These are phyloP conservation scores for Teratosphaeria nubilosa DNA, from an alignment of 2,329 filamentous ascomycete genomes.

Conservation along the genomic window DNA sequence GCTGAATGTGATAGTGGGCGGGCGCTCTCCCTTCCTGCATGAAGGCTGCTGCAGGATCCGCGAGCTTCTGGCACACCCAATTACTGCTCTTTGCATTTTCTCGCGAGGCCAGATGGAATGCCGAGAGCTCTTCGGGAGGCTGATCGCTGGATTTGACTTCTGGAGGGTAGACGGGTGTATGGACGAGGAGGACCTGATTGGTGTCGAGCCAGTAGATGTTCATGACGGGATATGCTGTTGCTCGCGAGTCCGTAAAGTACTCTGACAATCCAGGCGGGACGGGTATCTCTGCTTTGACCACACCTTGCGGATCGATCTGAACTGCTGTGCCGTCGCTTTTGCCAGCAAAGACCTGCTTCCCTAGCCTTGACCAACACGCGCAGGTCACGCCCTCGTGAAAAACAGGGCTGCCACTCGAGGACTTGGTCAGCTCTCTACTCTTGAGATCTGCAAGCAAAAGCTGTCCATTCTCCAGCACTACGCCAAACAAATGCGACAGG, in stretches of 20 bases:
- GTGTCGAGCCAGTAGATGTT: constrained; percentile 79
- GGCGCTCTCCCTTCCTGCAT: constrained; percentile 44
- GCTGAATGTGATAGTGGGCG: constrained; percentile 67
- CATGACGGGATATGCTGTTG: constrained; percentile 15
- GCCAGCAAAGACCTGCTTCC: constrained; percentile 86
- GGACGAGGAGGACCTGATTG: constrained; percentile 54
- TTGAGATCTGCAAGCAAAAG: constrained; percentile 75
- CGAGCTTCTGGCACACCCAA: constrained; percentile 65
- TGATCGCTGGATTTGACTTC: constrained; percentile 1
- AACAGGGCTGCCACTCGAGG: constrained; percentile 48
- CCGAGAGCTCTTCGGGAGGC: constrained; percentile 40
- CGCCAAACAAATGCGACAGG: constrained; percentile 63
- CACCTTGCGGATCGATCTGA: constrained; percentile 77
- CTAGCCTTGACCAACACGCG: constrained; percentile 82
- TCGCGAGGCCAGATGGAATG: constrained; percentile 71
- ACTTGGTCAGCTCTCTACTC: constrained; percentile 48
- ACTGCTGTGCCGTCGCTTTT: constrained; percentile 67
- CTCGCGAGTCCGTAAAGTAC: constrained; percentile 32
- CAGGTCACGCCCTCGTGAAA: constrained; percentile 71
- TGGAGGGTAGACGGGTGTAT: constrained; percentile 46
- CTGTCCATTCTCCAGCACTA: constrained; percentile 71
- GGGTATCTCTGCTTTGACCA: constrained; percentile 67
- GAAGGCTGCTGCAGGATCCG: constrained; percentile 58
- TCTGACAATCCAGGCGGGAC: constrained; percentile 53
- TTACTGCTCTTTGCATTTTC: constrained; percentile 42